A percentile compares a stretch with the other conserved stretches of the same genome.
Evolutionary conservation across 2,329 filamentous ascomycete species (phyloP).

Genomic region (Blastomyces parvus): DNA sequence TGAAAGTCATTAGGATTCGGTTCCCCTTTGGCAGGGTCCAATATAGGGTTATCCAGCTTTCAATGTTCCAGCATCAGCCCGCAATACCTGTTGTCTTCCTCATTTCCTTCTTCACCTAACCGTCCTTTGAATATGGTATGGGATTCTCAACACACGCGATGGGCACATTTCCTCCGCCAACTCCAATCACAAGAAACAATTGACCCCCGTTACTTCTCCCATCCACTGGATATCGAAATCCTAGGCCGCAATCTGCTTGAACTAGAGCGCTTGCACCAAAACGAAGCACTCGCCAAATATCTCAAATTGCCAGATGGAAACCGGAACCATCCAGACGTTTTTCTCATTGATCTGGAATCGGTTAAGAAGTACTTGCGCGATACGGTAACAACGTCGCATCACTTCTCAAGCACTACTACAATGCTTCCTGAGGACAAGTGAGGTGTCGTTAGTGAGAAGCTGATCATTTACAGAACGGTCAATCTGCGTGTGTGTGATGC

Average conservation of each 20-base stretch:
- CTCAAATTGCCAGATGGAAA: neutral
- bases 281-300: conserved; percentile 11
- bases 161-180: conserved; percentile 23
- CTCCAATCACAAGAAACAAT: conserved; percentile 19
- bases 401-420: conserved; percentile 24
- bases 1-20: neutral
- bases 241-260: conserved; percentile 20
- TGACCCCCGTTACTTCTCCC: conserved; percentile 26
- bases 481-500: conserved; percentile 29
- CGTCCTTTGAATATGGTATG: neutral
- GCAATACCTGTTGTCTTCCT: neutral
- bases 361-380: conserved; percentile 1
- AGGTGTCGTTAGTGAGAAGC: conserved; percentile 26
- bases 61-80: neutral
- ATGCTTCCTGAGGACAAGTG: conserved; percentile 27
- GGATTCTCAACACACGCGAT: neutral
- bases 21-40: neutral
- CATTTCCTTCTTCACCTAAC: neutral
- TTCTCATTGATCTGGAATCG: neutral
- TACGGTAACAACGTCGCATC: conserved; percentile 24
- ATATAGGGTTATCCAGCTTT: neutral
- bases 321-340: neutral
- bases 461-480: conserved; percentile 27
- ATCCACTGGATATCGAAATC: conserved; percentile 22
- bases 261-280: conserved; percentile 17